Base-by-base conservation (phyloP, 768 basidiomycete species). In the Lyophyllum semitale region DNA sequence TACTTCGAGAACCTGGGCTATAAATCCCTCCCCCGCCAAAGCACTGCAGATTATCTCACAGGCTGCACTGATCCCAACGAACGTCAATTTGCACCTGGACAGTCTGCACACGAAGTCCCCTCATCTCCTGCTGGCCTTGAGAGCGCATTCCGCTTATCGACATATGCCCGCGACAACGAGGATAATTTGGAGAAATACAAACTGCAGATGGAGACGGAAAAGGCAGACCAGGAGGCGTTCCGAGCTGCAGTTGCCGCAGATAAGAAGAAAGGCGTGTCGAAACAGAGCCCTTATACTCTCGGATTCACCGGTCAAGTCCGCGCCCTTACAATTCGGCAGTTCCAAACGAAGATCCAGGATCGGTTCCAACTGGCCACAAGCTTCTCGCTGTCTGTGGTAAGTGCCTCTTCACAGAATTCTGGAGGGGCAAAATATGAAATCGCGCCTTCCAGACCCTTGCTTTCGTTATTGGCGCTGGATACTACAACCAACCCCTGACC, bases 51-150 rank as follows among this genome's bases (percentile, higher is more conserved):
- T 67, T 95, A 90, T 68, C 79, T 95, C 20, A 91, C 90, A 20
- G 88, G 88, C 6, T 88, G 87, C 70, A 89, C 94, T 2, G 91
- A 92, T 63, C 82, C 86, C 0, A 91, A 93, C 62, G 93, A 96
- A 73, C 89, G 93, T 23, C 88, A 86, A 66, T 88, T 89, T 61
- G 82, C 84, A 0, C 72, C 80, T 2, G 90, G 87, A 5, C 80
- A 78, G 22, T 83, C 85, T 9, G 77, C 74, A 12, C 58, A 59
- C 1, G 78, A 85, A 58, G 86, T 86, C 0, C 91, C 90, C 1
- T 83, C 83, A 6, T 81, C 89, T 0, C 85, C 93, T 0, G 76
- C 81, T 45, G 81, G 76, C 29, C 81, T 95, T 22, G 92, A 89
- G 63, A 69, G 71, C 15, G 85, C 85, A 0, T 95, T 80, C 71